A percentile compares a stretch with the other conserved stretches of the same genome.
Evolutionary conservation across 1,284 basidiomycete genomes (phyloP).

Genomic region (Leccinum subrobustum): DNA sequence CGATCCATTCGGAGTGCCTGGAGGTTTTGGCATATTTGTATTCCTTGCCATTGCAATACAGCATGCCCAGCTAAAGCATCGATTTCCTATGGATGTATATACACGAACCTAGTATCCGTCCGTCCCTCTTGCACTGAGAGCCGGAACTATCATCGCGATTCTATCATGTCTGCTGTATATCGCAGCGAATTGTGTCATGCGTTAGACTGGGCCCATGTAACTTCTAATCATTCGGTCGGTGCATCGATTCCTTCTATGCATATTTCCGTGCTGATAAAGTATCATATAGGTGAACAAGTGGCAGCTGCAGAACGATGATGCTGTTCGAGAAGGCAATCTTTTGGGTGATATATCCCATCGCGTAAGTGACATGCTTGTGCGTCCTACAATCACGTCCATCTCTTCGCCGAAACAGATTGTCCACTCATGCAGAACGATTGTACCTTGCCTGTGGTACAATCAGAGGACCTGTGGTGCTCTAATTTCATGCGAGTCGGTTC

Average conservation of each 20-base stretch:
- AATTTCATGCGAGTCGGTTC: not conserved
- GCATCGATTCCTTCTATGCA: not conserved
- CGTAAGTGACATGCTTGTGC: not conserved
- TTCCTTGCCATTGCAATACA: not conserved
- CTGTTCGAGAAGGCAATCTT: not conserved
- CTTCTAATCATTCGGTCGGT: not conserved
- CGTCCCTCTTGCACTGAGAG: not conserved
- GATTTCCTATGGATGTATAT: not conserved
- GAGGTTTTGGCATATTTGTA: not conserved
- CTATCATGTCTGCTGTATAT: not conserved
- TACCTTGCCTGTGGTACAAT: not conserved
- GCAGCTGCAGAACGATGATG: not conserved
- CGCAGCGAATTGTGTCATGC: not conserved
- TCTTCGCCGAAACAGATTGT: not conserved
- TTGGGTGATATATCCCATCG: not conserved
- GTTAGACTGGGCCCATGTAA: not conserved
- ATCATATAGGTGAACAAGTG: not conserved
- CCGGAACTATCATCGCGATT: not conserved
- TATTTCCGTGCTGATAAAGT: not conserved
- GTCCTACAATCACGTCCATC: not conserved
- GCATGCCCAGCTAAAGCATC: not conserved
- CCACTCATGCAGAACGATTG: not conserved
- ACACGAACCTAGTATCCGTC: not conserved
- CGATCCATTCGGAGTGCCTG: not conserved
- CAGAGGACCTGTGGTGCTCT: not conserved